Evolutionary conservation across 2,329 filamentous ascomycete genomes (phyloP).

Genomic region (Ascochyta clinopodiicola): DNA sequence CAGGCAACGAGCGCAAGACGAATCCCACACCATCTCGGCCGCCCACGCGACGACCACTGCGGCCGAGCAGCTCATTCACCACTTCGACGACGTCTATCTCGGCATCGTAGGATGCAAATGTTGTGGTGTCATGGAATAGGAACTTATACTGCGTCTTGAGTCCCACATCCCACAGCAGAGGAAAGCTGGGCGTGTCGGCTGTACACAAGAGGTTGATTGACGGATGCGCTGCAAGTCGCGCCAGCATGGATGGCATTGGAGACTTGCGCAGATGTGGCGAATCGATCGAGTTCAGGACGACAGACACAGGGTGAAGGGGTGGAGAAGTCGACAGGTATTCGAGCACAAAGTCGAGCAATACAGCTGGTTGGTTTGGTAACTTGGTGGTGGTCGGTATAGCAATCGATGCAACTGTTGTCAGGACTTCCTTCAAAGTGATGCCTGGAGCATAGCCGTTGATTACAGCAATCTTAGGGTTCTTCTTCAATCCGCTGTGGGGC

Average conservation of each 20-base stretch:
- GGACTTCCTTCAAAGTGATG: conserved; percentile 71
- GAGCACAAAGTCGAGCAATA: conserved; percentile 72
- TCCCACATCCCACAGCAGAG: conserved; percentile 86
- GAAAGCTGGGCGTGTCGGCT: conserved; percentile 85
- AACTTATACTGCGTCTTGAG: conserved; percentile 85
- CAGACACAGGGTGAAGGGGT: conserved; percentile 59
- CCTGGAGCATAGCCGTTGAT: conserved; percentile 83
- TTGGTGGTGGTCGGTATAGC: conserved; percentile 60
- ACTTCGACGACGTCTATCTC: conserved; percentile 89
- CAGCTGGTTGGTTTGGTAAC: conserved; percentile 68
- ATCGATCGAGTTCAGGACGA: conserved; percentile 89
- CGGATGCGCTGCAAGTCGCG: conserved; percentile 76
- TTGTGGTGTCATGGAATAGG: conserved; percentile 92
- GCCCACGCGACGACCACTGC: conserved; percentile 78
- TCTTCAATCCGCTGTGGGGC: conserved; percentile 39
- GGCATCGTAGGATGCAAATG: conserved; percentile 75
- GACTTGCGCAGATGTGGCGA: conserved; percentile 75
- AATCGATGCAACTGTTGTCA: conserved; percentile 71
- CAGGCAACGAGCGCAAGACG: conserved; percentile 86
- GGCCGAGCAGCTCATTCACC: conserved; percentile 84
- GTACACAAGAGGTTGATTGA: conserved; percentile 77
- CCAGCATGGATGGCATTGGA: conserved; percentile 73
- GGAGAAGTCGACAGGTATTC: conserved; percentile 60
- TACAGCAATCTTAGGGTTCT: conserved; percentile 71
- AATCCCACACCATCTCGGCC: conserved; percentile 92